A percentile compares a stretch with the other conserved stretches of the same genome.
phyloP scores from a whole-genome alignment of 2,329 filamentous ascomycete species.

The Monosporascus sp. region DNA sequence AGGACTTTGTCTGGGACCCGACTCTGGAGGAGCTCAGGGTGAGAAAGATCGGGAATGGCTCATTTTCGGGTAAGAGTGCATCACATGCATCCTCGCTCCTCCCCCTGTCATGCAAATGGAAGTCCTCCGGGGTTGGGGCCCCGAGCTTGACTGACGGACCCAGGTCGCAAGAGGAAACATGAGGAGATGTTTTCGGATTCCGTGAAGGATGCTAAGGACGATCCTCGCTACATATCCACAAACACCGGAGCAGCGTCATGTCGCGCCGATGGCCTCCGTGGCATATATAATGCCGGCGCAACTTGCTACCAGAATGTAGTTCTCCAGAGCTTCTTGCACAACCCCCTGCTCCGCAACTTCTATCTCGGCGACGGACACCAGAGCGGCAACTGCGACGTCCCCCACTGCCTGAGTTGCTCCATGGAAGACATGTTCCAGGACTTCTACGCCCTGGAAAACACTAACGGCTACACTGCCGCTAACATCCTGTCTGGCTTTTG shows the following conservation, averaged over 20 bases:
- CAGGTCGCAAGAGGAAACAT: constrained; percentile 68
- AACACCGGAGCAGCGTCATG: constrained; percentile 80
- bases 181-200: constrained; percentile 64
- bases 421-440: constrained; percentile 72
- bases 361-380: constrained; percentile 89
- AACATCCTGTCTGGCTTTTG: constrained; percentile 86
- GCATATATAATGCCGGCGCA: constrained; percentile 96
- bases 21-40: constrained; percentile 71
- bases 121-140: no score
- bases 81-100: background rate
- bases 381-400: constrained; percentile 62
- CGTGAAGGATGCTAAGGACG: constrained; percentile 51
- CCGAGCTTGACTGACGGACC: constrained; percentile 4
- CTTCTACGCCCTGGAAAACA: constrained; percentile 67
- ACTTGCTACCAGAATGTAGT: constrained; percentile 98
- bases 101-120: background rate
- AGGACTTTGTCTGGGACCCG: constrained; percentile 79
- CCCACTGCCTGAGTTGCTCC: constrained; percentile 62
- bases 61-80: constrained; percentile 52
- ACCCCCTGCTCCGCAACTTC: constrained; percentile 84
- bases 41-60: constrained; percentile 62
- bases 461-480: constrained; percentile 84
- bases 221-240: constrained; percentile 68
- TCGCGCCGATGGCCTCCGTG: constrained; percentile 79
- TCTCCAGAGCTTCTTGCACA: constrained; percentile 87